Conservation (phyloP, 2,329 filamentous ascomycete genomes). For the Rosellinia necatrix region DNA sequence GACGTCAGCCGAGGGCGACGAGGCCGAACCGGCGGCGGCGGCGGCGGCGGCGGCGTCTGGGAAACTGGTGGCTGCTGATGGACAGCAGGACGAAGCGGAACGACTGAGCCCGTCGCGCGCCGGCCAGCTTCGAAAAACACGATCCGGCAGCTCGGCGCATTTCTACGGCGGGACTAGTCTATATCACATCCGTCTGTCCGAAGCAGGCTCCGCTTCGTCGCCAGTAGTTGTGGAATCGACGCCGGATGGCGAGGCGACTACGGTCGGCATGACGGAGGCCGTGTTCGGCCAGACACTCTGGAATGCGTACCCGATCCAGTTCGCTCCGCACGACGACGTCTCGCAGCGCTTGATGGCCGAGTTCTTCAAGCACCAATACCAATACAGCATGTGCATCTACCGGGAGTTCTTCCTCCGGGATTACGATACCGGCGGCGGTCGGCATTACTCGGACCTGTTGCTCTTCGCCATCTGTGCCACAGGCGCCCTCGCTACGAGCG, state of each 20-base stretch:
- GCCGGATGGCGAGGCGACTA: constrained; percentile 10
- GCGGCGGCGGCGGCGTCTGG: constrained; percentile 22
- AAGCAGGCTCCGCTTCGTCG: constrained; percentile 20
- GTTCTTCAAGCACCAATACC: constrained; percentile 54
- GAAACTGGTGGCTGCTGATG: constrained; percentile 11
- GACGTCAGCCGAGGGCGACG: constrained; percentile 18
- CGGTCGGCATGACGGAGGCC: constrained; percentile 13
- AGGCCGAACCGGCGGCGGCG: constrained; percentile 26
- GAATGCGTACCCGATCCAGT: constrained; percentile 39
- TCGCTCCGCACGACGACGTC: constrained; percentile 50
- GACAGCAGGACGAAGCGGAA: constrained; percentile 27
- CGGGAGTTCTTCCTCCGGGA: constrained; percentile 56
- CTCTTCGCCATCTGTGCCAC: constrained; percentile 55
- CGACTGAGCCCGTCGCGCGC: constrained; percentile 40
- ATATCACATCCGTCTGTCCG: constrained; percentile 46
- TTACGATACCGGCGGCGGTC: constrained; percentile 51
- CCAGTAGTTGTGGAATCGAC: constrained; percentile 19
- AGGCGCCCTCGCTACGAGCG: constrained; percentile 52
- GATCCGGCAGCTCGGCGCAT: constrained; percentile 47
- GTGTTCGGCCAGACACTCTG: constrained; percentile 16
- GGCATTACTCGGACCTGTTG: constrained; percentile 55
- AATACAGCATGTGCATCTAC: constrained; percentile 56
- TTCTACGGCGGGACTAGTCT: constrained; percentile 56
- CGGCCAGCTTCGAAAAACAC: constrained; percentile 45
- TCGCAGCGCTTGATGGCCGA: constrained; percentile 51